phyloP scores from a whole-genome alignment of 2,329 filamentous ascomycete species.

The Colletotrichum trifolii region DNA sequence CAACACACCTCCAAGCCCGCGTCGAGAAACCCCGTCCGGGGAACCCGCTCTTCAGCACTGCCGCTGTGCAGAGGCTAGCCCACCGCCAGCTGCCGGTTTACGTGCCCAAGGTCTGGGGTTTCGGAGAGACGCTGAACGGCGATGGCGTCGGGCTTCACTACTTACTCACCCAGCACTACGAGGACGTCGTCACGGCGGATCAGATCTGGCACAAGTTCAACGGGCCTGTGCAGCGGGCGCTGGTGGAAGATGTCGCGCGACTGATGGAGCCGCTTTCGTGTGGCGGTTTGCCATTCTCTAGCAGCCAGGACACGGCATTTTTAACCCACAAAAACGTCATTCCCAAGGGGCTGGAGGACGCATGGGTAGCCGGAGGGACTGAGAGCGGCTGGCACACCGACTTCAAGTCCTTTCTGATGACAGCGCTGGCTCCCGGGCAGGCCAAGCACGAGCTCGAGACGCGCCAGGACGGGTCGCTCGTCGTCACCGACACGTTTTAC shows the following conservation, averaged over 20 bases:
- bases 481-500: background rate
- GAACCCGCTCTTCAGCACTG: slow-evolving; percentile 3
- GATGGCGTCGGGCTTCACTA: slow-evolving; percentile 4
- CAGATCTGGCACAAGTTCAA: slow-evolving; percentile 2
- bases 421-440: background rate
- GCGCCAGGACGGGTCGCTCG: slow-evolving; percentile 1
- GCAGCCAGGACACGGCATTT: background rate
- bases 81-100: background rate
- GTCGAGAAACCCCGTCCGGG: background rate
- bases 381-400: background rate
- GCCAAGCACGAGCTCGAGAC: slow-evolving; percentile 1
- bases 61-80: slow-evolving; percentile 15
- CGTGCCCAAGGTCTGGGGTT: slow-evolving; percentile 24
- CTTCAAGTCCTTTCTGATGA: slow-evolving; percentile 1
- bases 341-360: background rate
- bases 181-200: background rate
- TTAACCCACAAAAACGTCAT: background rate
- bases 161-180: slow-evolving; percentile 19
- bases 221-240: background rate
- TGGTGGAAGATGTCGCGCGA: background rate
- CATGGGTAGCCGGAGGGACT: background rate
- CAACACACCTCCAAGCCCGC: background rate
- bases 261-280: background rate
- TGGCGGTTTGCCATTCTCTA: background rate
- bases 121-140: background rate